Conservation (phyloP, 2,329 filamentous ascomycete species). For the Alternaria ethzedia region DNA sequence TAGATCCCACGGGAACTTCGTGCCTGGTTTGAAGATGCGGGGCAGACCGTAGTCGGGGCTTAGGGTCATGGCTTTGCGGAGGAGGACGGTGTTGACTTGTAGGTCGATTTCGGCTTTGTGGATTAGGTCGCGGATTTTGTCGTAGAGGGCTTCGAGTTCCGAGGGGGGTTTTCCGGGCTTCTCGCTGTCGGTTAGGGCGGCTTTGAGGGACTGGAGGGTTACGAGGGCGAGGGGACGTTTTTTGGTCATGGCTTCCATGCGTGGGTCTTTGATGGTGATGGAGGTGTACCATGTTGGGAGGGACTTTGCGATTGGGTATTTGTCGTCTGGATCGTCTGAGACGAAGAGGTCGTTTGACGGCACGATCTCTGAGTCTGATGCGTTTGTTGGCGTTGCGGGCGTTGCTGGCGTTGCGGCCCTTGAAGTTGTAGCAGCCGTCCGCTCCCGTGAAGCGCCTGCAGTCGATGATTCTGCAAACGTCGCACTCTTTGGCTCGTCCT, state of each 20-base stretch:
- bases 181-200: constrained; percentile 28
- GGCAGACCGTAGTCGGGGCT: constrained; percentile 46
- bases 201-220: constrained; percentile 32
- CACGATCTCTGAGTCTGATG: neutral
- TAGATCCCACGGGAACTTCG: constrained; percentile 55
- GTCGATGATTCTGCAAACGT: constrained; percentile 7
- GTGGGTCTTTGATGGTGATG: constrained; percentile 3
- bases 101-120: constrained; percentile 50
- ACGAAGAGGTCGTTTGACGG: neutral
- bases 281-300: constrained; percentile 23
- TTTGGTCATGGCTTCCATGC: constrained; percentile 13
- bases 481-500: neutral
- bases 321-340: neutral
- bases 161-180: neutral
- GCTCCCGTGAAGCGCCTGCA: neutral
- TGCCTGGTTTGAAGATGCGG: constrained; percentile 46
- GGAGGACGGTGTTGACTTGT: constrained; percentile 31
- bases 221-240: constrained; percentile 19
- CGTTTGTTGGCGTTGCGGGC: neutral
- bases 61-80: constrained; percentile 48
- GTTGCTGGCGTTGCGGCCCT: neutral
- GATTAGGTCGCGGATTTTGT: constrained; percentile 45
- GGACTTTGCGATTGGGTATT: neutral
- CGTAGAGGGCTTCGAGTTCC: constrained; percentile 23
- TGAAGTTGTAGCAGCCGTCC: neutral